phyloP scores from a whole-genome alignment of 345 rosid genomes.

The Aquilaria malaccensis region DNA sequence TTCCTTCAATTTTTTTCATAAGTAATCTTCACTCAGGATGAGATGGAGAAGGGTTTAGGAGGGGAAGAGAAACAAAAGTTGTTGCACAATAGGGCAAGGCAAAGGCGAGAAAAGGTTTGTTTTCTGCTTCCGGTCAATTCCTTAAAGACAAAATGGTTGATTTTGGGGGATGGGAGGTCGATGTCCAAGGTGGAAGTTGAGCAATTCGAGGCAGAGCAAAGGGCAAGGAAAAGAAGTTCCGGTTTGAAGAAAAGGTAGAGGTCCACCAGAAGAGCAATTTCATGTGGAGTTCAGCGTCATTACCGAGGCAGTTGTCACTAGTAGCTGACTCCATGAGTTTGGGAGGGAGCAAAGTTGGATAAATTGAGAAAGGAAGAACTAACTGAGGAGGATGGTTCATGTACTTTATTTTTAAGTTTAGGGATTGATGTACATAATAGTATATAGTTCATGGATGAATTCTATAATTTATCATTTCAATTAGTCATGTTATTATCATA shows the following conservation, averaged over 20 bases:
- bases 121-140: constrained; percentile 94
- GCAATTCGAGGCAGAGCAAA: constrained; percentile 31
- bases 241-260: constrained; percentile 54
- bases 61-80: constrained; percentile 14
- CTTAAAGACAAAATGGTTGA: constrained; percentile 85
- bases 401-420: no score
- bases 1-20: no score
- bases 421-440: no score
- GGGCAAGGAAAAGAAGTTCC: constrained; percentile 43
- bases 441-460: no score
- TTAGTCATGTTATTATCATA: no score
- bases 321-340: constrained; percentile 33
- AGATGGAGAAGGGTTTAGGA: constrained; percentile 18
- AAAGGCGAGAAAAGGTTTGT: constrained; percentile 86
- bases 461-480: no score
- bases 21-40: background rate
- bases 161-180: constrained; percentile 56
- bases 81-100: constrained; percentile 54
- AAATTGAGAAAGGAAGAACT: background rate
- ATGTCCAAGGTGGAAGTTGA: constrained; percentile 21
- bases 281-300: constrained; percentile 5
- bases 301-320: constrained; percentile 23
- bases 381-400: background rate
- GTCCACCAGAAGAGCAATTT: constrained; percentile 57
- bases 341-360: background rate